Evolutionary conservation across 1,284 basidiomycete genomes (phyloP).

Genomic region (Xerocomus amazonicus): DNA sequence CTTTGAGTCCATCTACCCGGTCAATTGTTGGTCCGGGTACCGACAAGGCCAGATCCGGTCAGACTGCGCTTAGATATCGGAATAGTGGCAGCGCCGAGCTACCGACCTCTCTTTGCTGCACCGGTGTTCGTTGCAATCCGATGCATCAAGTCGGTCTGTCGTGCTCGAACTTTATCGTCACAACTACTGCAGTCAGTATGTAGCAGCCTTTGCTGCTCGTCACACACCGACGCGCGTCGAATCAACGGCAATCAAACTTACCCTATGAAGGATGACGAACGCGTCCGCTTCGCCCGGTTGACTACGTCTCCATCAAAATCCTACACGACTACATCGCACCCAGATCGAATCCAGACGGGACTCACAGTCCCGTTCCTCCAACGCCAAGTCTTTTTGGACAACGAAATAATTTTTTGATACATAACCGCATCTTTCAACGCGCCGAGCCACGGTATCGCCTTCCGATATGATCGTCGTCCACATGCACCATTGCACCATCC

Average conservation of each 20-base stretch:
- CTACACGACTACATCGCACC: neutral
- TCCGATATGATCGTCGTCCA: conserved; percentile 21
- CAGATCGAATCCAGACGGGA: neutral
- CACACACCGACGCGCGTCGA: neutral
- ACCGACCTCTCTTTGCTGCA: neutral
- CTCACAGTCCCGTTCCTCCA: neutral
- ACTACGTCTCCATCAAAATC: neutral
- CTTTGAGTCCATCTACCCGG: neutral
- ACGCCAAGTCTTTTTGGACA: neutral
- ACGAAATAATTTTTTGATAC: neutral
- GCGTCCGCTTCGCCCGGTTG: neutral
- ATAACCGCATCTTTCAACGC: neutral
- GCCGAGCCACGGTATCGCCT: conserved; percentile 13
- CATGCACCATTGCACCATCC: no score
- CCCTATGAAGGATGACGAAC: neutral
- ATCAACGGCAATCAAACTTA: no score
- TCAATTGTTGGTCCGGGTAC: neutral
- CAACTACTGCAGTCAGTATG: no score
- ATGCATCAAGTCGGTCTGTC: neutral
- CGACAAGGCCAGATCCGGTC: conserved; percentile 4
- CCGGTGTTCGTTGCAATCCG: neutral
- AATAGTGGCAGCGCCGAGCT: neutral
- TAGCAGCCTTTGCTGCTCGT: no score
- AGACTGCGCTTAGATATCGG: neutral
- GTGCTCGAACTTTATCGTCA: no score